A percentile compares a stretch with the other conserved stretches of the same genome.
Conservation (phyloP, 805 yeast species). For the Suhomyces kilbournensis region DNA sequence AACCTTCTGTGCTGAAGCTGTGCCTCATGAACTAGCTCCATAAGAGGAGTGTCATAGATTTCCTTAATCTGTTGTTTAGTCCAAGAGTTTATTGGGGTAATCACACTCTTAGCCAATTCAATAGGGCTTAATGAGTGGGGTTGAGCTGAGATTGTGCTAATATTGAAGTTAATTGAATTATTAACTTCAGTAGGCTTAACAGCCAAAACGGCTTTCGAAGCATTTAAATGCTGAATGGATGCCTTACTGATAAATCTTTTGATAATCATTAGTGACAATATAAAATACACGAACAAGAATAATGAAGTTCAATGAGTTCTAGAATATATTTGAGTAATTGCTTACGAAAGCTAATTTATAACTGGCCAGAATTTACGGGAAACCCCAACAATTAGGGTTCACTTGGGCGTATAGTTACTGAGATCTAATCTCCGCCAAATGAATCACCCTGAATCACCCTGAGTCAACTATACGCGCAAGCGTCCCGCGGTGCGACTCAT, state of each 20-base stretch:
- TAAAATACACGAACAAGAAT: not conserved
- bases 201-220: not conserved
- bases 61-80: constrained; percentile 55
- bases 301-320: not conserved
- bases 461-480: not conserved
- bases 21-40: constrained; percentile 57
- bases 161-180: constrained; percentile 9
- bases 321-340: not conserved
- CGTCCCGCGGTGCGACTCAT: not conserved
- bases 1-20: constrained; percentile 63
- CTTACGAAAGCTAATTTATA: not conserved
- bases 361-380: not conserved
- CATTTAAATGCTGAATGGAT: not conserved
- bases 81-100: constrained; percentile 45
- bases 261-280: not conserved
- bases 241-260: not conserved
- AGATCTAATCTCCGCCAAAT: not conserved
- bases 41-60: constrained; percentile 63
- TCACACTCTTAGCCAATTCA: constrained; percentile 9
- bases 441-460: constrained; percentile 6
- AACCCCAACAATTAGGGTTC: not conserved
- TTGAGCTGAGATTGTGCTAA: not conserved
- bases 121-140: not conserved
- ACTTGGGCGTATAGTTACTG: not conserved
- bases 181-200: constrained; percentile 2